A percentile compares a stretch with the other conserved stretches of the same genome.
phyloP scores from a whole-genome alignment of 441 rosid genomes.

The Metrosideros polymorpha region DNA sequence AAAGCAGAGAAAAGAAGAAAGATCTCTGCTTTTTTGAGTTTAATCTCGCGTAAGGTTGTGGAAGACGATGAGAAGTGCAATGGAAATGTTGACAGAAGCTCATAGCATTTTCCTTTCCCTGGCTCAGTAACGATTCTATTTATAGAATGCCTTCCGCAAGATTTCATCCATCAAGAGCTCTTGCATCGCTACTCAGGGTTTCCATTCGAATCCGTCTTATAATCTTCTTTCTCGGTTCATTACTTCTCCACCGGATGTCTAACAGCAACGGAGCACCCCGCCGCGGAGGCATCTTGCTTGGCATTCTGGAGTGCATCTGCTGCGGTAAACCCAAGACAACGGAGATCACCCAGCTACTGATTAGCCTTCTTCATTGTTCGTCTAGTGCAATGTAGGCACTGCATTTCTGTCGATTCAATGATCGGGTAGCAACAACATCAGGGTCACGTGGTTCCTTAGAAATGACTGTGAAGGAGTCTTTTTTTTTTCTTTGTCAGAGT shows the following conservation, averaged over 20 bases:
- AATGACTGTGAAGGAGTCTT: too few relatives aligned
- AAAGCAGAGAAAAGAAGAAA: not conserved
- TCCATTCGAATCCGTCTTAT: not conserved
- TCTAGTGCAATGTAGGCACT: too few relatives aligned
- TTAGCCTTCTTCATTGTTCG: not conserved
- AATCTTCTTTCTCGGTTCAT: not conserved
- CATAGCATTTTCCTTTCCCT: not conserved
- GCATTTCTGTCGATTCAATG: too few relatives aligned
- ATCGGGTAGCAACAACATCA: too few relatives aligned
- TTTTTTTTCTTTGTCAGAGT: too few relatives aligned
- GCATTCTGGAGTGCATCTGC: not conserved
- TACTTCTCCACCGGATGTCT: not conserved
- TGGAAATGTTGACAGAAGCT: not conserved
- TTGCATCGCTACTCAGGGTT: fast-evolving
- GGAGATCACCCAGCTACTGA: not conserved
- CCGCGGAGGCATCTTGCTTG: not conserved
- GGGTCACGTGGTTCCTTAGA: not conserved
- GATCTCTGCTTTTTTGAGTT: not conserved
- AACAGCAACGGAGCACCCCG: not conserved
- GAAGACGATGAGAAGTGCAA: not conserved
- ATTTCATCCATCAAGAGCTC: not conserved
- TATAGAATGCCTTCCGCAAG: not conserved
- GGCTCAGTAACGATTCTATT: not conserved
- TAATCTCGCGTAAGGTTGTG: not conserved
- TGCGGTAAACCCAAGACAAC: not conserved